A percentile compares a stretch with the other conserved stretches of the same genome.
Conservation (phyloP, 2,329 filamentous ascomycete species). For the Paecilomyces fulvus region DNA sequence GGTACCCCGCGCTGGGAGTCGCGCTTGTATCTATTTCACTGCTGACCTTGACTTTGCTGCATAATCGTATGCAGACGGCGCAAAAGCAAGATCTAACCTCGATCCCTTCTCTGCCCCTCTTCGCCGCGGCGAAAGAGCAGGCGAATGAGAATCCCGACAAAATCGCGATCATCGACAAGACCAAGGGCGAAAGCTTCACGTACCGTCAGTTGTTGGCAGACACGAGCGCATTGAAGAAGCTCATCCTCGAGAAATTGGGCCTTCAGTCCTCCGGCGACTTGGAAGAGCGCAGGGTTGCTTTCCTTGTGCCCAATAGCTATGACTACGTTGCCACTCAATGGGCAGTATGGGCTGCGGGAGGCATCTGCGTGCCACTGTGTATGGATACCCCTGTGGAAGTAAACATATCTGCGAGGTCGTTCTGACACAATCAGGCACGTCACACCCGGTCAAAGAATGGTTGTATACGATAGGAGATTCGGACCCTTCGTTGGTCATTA, state of each 20-base stretch:
- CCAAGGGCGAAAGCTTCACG: slow-evolving; percentile 32
- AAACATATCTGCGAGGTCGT: slow-evolving; percentile 1
- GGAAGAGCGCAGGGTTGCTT: slow-evolving; percentile 31
- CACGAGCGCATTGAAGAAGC: slow-evolving; percentile 25
- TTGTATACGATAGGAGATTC: slow-evolving; percentile 36
- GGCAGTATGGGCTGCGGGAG: slow-evolving; percentile 37
- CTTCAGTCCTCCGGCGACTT: slow-evolving; percentile 18
- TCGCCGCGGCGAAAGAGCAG: slow-evolving; percentile 28
- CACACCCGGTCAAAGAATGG: slow-evolving; percentile 34
- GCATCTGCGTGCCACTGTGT: slow-evolving; percentile 37
- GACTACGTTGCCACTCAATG: slow-evolving; percentile 36
- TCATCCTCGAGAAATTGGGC: slow-evolving; percentile 24
- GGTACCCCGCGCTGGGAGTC: not conserved
- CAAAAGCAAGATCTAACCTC: slow-evolving; percentile 12
- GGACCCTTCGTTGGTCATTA: slow-evolving; percentile 32
- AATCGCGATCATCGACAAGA: slow-evolving; percentile 30
- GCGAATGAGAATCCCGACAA: slow-evolving; percentile 24
- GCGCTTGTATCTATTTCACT: not conserved
- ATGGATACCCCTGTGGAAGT: slow-evolving; percentile 10
- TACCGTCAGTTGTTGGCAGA: slow-evolving; percentile 34
- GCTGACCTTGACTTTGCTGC: not conserved
- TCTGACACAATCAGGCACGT: slow-evolving; percentile 23
- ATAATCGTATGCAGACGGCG: not conserved
- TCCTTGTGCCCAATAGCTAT: slow-evolving; percentile 33
- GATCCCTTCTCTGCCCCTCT: slow-evolving; percentile 32